Conservation (phyloP, 768 basidiomycete species). For the Tubosaeta sp. region DNA sequence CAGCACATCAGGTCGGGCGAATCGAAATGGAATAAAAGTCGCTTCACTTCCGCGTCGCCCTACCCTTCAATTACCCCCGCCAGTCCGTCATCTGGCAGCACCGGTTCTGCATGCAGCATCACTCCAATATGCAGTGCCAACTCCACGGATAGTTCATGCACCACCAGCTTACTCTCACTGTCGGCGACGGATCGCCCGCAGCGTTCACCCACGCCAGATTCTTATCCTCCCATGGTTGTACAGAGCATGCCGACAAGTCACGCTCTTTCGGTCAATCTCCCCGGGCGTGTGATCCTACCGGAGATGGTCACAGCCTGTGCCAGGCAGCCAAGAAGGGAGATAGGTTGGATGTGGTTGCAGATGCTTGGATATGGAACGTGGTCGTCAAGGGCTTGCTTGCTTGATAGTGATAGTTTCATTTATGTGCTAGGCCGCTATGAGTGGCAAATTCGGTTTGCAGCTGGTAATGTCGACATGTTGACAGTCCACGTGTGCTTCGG, state of each 20-base stretch:
- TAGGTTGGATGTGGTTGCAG: constrained; percentile 52
- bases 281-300: constrained; percentile 42
- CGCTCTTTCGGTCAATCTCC: constrained; percentile 46
- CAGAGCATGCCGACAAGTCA: constrained; percentile 38
- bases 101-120: constrained; percentile 24
- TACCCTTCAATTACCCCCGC: constrained; percentile 24
- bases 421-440: constrained; percentile 50
- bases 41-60: constrained; percentile 28
- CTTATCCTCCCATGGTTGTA: constrained; percentile 43
- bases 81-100: constrained; percentile 21
- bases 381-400: constrained; percentile 34
- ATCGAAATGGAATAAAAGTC: constrained; percentile 26
- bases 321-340: constrained; percentile 56
- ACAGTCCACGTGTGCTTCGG: constrained; percentile 48
- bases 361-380: constrained; percentile 58
- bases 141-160: constrained; percentile 14
- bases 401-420: not conserved
- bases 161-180: constrained; percentile 15
- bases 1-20: constrained; percentile 23
- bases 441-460: constrained; percentile 54
- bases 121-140: constrained; percentile 17
- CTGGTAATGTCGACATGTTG: constrained; percentile 51
- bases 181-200: constrained; percentile 30
- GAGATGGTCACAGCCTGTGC: constrained; percentile 71
- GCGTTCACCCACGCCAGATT: constrained; percentile 31